Conservation (phyloP, 345 rosid species). For the Triadica sebifera region DNA sequence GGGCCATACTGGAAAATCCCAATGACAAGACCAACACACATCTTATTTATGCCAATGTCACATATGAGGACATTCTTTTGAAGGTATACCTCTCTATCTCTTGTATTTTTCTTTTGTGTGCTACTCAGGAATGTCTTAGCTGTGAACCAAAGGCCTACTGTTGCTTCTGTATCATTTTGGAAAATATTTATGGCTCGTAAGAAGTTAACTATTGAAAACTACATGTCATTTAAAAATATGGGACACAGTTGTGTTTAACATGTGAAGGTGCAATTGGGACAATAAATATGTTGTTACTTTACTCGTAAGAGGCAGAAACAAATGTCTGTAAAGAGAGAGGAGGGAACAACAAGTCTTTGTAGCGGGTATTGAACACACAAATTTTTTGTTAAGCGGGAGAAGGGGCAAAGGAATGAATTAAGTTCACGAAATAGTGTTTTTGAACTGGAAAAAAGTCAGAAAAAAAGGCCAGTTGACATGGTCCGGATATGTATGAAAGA, state of each 20-base stretch:
- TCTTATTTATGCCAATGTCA: constrained; percentile 33
- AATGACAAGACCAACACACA: constrained; percentile 23
- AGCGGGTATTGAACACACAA: too few relatives aligned
- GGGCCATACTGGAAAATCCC: constrained; percentile 33
- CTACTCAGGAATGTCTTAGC: neutral
- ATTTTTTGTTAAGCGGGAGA: neutral
- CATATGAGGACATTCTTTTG: constrained; percentile 30
- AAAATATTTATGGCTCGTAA: neutral
- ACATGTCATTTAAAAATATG: neutral
- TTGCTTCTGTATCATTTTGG: neutral
- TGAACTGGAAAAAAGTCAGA: neutral
- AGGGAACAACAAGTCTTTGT: neutral
- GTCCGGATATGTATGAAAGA: neutral
- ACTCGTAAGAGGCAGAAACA: neutral
- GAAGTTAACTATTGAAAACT: neutral
- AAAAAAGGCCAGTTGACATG: neutral
- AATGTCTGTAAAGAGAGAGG: neutral
- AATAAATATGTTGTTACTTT: neutral
- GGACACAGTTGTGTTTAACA: neutral
- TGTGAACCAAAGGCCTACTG: neutral
- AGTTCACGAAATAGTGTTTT: neutral
- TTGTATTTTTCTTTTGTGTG: neutral
- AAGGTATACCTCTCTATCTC: constrained; percentile 16
- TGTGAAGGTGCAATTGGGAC: neutral
- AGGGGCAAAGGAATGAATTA: neutral